Percentiles rank a stretch among this genome's conserved stretches.
Evolutionary conservation across 768 basidiomycete genomes (phyloP).

Genomic region (Pisolithus tinctorius): DNA sequence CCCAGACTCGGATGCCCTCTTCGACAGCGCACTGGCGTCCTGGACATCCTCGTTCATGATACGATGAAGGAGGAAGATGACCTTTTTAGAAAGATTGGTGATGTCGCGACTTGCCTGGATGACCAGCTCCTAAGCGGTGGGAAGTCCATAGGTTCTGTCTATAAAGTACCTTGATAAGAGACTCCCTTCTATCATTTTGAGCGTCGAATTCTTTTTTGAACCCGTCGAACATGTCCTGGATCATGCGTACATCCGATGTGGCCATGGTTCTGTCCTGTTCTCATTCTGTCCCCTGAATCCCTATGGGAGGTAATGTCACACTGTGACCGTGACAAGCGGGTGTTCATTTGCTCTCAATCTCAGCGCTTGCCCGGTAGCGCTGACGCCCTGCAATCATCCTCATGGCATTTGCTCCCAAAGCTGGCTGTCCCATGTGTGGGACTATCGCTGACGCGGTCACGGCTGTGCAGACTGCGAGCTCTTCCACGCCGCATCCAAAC

Average conservation of each 20-base stretch:
- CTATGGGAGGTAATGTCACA: background rate
- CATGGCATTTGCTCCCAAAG: slow-evolving; percentile 54
- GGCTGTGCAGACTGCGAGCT: slow-evolving; percentile 21
- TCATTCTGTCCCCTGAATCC: background rate
- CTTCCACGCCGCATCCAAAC: slow-evolving; percentile 32
- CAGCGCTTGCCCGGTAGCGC: background rate
- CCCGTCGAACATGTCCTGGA: slow-evolving; percentile 38
- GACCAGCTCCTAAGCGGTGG: slow-evolving; percentile 4
- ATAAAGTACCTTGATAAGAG: slow-evolving; percentile 72
- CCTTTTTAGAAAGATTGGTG: slow-evolving; percentile 87
- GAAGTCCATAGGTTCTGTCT: background rate
- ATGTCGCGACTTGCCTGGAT: slow-evolving; percentile 75
- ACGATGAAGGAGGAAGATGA: slow-evolving; percentile 90
- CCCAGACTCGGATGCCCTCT: slow-evolving; percentile 44
- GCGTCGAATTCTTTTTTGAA: slow-evolving; percentile 76
- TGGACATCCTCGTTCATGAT: slow-evolving; percentile 39
- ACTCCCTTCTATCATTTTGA: slow-evolving; percentile 81
- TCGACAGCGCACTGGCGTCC: slow-evolving; percentile 22
- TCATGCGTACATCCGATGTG: slow-evolving; percentile 1
- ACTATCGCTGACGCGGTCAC: slow-evolving; percentile 49
- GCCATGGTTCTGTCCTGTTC: background rate
- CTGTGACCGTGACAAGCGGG: background rate
- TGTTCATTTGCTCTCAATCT: background rate
- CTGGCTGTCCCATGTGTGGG: slow-evolving; percentile 73
- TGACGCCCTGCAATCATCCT: background rate